Base-by-base conservation (phyloP, 306 rosid species). In the Cucurbita argyrosperma region DNA sequence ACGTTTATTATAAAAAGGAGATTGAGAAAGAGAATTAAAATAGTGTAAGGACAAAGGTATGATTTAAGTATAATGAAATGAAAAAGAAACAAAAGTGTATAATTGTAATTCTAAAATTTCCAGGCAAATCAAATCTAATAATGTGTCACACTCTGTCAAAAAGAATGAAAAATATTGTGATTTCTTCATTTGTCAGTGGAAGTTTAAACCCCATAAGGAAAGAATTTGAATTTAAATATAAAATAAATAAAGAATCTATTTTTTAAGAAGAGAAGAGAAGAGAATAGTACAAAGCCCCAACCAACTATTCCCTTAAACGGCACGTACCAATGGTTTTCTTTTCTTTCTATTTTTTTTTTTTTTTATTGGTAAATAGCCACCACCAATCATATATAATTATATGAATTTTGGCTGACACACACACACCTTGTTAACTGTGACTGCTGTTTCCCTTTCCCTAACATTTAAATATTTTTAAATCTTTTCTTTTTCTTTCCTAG, bases 221-320 rank as follows among this genome's bases (percentile, higher is more conserved):
- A 15, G 55, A 39, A 30, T 30, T 30, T 30, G 39, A 66, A 66
- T 68, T 46, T 21, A 23, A 23, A 19, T 46, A 30, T 10, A 67
- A 46, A 47, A 6, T 45, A 5, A 67, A 21, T 19, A 19, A 42
- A 5, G 4, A 19, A 47, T 11, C n/a, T 47, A 23, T 68, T 46
- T 40, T 18, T 10, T 2, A 19, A 47, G 7, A 68, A 47, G 26
- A 67, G n/a, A 66, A 14, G 35, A 30, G 35, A 30, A 30, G 35
- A 30, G 35, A 30, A 30, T 3, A 21, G 53, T 67, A 19, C 73
- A 68, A 68, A 47, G 35, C 56, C 18, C 19, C 37, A 68, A 68
- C 73, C 15, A 68, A 68, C 43, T 23, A 64, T 46, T 13, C 8
- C 73, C 73, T 68, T 68, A 68, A 68, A 68, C 73, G 73, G 73